Evolutionary conservation across 2,329 filamentous ascomycete species (phyloP).

Genomic region (Aspergillus tamarii): DNA sequence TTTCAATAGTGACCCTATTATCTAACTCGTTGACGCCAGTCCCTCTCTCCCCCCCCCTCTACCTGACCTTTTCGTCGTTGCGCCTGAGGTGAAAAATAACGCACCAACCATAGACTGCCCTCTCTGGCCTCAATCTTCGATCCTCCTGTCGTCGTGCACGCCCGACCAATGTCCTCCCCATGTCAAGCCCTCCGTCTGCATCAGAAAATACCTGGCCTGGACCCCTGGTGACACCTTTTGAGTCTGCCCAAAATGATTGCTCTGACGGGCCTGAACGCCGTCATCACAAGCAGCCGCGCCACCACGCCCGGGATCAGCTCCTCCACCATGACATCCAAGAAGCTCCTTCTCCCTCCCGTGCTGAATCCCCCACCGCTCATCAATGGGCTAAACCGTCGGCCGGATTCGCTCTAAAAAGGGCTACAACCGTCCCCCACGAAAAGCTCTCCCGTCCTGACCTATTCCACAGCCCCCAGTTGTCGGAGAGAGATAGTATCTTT

Average conservation of each 20-base stretch:
- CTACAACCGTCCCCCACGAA: conserved; percentile 36
- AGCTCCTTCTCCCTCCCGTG: conserved; percentile 35
- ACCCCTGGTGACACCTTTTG: conserved; percentile 51
- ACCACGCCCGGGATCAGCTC: conserved; percentile 35
- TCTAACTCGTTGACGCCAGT: conserved; percentile 31
- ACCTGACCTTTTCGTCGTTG: conserved; percentile 11
- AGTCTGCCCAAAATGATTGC: conserved; percentile 44
- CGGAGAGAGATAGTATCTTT: conserved; percentile 66
- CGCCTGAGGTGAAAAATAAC: conserved; percentile 14
- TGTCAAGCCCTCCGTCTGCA: conserved; percentile 53
- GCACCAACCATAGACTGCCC: conserved; percentile 24
- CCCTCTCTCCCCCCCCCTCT: conserved; percentile 16
- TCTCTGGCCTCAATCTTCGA: conserved; percentile 17
- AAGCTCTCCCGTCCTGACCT: conserved; percentile 29
- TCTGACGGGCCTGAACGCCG: conserved; percentile 28
- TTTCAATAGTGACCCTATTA: conserved; percentile 13
- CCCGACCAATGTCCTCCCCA: conserved; percentile 55
- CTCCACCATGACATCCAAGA: conserved; percentile 34
- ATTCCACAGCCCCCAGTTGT: conserved; percentile 54
- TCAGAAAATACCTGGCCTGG: conserved; percentile 44
- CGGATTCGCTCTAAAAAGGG: conserved; percentile 40
- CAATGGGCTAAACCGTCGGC: conserved; percentile 37
- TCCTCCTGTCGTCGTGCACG: conserved; percentile 29
- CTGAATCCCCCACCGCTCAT: conserved; percentile 41
- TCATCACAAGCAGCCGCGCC: conserved; percentile 40